Conservation (phyloP, 2,329 filamentous ascomycete species). For the Aspergillus versicolor region DNA sequence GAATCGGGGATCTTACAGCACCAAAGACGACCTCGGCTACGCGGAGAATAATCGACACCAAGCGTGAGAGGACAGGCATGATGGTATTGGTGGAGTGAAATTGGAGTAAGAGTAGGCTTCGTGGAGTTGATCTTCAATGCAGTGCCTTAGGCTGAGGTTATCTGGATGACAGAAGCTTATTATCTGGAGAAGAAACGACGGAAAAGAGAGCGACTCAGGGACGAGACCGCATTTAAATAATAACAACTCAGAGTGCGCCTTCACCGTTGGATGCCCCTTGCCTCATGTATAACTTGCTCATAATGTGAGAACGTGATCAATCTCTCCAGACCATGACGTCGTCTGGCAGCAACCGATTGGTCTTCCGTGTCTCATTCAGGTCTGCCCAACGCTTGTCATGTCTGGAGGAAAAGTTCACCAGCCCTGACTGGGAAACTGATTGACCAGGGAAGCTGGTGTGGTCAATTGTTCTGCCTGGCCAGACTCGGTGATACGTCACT, state of each 20-base stretch:
- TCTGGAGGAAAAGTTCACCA: slow-evolving; percentile 8
- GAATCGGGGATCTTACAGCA: slow-evolving; percentile 49
- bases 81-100: slow-evolving; percentile 9
- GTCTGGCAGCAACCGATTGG: slow-evolving; percentile 13
- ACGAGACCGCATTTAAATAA: background rate
- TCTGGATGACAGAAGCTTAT: slow-evolving; percentile 1
- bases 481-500: slow-evolving; percentile 2
- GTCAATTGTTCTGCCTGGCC: slow-evolving; percentile 3
- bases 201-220: background rate
- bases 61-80: slow-evolving; percentile 55
- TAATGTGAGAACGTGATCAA: slow-evolving; percentile 8
- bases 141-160: background rate
- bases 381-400: slow-evolving; percentile 15
- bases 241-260: background rate
- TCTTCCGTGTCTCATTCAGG: background rate
- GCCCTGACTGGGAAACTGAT: slow-evolving; percentile 10
- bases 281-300: background rate
- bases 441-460: slow-evolving; percentile 3
- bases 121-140: background rate
- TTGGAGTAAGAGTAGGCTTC: background rate
- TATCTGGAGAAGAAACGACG: background rate
- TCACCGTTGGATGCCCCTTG: slow-evolving; percentile 1
- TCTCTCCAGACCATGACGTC: slow-evolving; percentile 17
- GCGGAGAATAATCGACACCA: slow-evolving; percentile 59
- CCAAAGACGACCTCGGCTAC: slow-evolving; percentile 66